Evolutionary conservation across 2,329 filamentous ascomycete genomes (phyloP), one percentile per base, ranked within the genome.

Genomic region (Hypocreales sp.): DNA sequence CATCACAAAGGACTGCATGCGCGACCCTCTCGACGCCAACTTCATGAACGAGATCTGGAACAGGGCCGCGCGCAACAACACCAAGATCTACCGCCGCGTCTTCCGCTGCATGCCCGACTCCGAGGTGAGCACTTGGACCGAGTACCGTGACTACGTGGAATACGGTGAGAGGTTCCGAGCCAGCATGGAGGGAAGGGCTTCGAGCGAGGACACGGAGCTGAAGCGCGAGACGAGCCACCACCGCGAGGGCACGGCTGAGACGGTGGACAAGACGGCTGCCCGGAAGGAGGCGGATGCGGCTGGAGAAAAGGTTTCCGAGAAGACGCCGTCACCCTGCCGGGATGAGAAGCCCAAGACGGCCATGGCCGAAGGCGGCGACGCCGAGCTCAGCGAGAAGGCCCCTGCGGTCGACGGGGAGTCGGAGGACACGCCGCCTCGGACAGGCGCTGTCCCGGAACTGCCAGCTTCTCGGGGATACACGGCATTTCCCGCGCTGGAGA

Each of bases 41-140:
- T 98, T 98, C 53, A 80, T 82, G 47, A 71, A 90, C 24, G 80
- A 92, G 35, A 74, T 82, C 2, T 98, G 92, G 92, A 75, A 78
- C 37, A 67, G 73, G 12, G 74, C 84, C 28, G 90, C 90, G 1
- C 74, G 79, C 36, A 95, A 95, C 58, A 98, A 98, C 49, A 98
- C 90, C 4, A 87, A 84, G 47, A 68, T 98, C 25, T 98, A 81
- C 56, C 79, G 90, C 18, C 73, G 79, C 34, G 87, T 98, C 7
- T 98, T 98, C 60, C 75, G 86, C 25, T 94, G 86, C 52, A 92
- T 92, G 80, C 90, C 90, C 2, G 90, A 98, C 48, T 94, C 76
- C 27, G 83, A 94, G 45, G 90, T 93, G 15, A 77, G 73, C 36
- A 87, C 79, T 23, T 98, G 90, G 90, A 75, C 79, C 38, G 80